These are phyloP conservation scores for Kwoniella bestiolae DNA, from an alignment of 768 basidiomycete genomes.

Conservation along the genomic window DNA sequence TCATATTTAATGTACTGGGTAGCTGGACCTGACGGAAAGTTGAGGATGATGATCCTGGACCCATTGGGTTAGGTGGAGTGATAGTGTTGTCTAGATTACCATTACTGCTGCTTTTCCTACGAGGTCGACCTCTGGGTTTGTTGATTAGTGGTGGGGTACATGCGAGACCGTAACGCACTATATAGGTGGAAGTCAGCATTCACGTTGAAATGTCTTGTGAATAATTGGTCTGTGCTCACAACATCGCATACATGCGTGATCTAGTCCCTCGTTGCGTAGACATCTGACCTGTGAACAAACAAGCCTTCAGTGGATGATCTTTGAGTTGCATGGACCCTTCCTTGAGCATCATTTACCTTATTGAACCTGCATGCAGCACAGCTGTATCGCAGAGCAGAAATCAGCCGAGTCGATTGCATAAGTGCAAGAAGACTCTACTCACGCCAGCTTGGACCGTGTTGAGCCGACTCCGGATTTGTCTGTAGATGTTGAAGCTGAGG, in stretches of 20 bases:
- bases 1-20: background rate
- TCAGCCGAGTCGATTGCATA: too few relatives aligned
- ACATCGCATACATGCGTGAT: slow-evolving; percentile 23
- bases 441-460: slow-evolving; percentile 16
- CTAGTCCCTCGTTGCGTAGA: slow-evolving; percentile 12
- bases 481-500: background rate
- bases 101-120: slow-evolving; percentile 1
- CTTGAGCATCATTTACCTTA: slow-evolving; percentile 12
- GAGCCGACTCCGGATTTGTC: background rate
- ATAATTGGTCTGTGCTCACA: slow-evolving; percentile 14
- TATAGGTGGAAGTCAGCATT: background rate
- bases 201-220: background rate
- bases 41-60: background rate
- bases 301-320: background rate
- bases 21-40: background rate
- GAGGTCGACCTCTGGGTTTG: slow-evolving; percentile 23
- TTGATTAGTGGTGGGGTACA: slow-evolving; percentile 23
- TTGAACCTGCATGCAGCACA: slow-evolving; percentile 27
- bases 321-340: background rate
- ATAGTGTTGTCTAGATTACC: background rate
- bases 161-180: slow-evolving; percentile 22
- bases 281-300: slow-evolving; percentile 23
- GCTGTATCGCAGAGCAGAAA: background rate
- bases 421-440: background rate
- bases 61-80: background rate